Percentiles rank a stretch among this genome's conserved stretches.
Evolutionary conservation across 805 yeast genomes (phyloP).

Genomic region (Saccharomyces mikatae): DNA sequence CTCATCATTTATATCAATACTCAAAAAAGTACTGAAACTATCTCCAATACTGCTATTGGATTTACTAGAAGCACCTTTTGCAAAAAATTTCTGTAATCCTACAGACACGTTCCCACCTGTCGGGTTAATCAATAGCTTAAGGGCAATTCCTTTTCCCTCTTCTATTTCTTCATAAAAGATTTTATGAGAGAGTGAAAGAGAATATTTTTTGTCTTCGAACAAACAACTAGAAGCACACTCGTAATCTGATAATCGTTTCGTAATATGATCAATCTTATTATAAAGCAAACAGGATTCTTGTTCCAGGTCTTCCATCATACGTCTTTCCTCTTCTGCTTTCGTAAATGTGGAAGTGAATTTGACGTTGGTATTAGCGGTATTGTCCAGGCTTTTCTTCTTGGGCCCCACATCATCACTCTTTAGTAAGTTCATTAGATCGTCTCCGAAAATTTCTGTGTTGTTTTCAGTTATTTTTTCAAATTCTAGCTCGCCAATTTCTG

Average conservation of each 20-base stretch:
- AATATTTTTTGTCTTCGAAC: background rate
- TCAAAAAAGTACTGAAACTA: background rate
- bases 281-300: constrained; percentile 20
- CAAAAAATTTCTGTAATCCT: background rate
- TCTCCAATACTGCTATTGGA: background rate
- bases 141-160: background rate
- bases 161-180: background rate
- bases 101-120: background rate
- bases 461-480: constrained; percentile 28
- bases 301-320: constrained; percentile 14
- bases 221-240: background rate
- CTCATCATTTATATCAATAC: background rate
- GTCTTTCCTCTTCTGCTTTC: constrained; percentile 1
- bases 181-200: background rate
- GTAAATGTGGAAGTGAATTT: background rate
- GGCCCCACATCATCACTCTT: constrained; percentile 9
- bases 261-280: constrained; percentile 6
- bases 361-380: background rate
- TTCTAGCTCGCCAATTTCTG: constrained; percentile 26
- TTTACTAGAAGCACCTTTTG: background rate
- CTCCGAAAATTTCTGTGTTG: constrained; percentile 26
- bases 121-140: background rate
- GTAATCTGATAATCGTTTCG: constrained; percentile 8
- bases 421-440: constrained; percentile 21
- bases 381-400: background rate